Evolutionary conservation across 2,329 filamentous ascomycete species (phyloP), one percentile per base, ranked within the genome.

Genomic region (Aspergillus japonicus): DNA sequence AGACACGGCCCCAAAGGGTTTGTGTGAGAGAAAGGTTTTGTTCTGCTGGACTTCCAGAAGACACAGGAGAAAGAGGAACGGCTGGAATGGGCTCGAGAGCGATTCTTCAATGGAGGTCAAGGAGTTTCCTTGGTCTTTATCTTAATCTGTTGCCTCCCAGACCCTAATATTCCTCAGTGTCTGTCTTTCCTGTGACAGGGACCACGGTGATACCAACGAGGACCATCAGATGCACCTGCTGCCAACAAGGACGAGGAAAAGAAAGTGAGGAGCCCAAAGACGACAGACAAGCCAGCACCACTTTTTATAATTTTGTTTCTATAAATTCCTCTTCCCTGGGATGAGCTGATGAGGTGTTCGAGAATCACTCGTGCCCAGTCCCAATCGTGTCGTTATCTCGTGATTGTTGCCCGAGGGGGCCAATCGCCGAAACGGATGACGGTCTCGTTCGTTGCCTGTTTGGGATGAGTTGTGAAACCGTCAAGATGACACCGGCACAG

Each of bases 361-460:
- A 19, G 39, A 44, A 33, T 48, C 50, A 53, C 53, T 54, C 50
- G 59, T 62, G 57, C 57, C 60, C 59, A 57, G 55, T 51, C 48
- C 64, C 64, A 61, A 66, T 68, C 64, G 66, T 63, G 59, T 58
- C 47, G 54, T 63, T 59, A 61, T 66, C 59, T 64, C 66, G 65
- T 66, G 65, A 65, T 64, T 61, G 39, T 42, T 58, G 31, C 52
- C 48, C 50, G 31, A 55, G 62, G 26, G 26, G 58, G 53, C 65
- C 58, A 62, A 61, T 59, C 51, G 44, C 56, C 58, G 59, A 44
- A 59, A 44, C 48, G 54, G 62, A 58, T 48, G 53, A 62, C 35
- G 54, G 52, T 48, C 47, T 63, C 60, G 56, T 59, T 68, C 62
- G 59, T 61, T 64, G 53, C 55, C 33, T 49, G 54, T 61, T 61